Base-by-base conservation (phyloP, 2,329 filamentous ascomycete genomes). In the Domatiomyces catenatus region DNA sequence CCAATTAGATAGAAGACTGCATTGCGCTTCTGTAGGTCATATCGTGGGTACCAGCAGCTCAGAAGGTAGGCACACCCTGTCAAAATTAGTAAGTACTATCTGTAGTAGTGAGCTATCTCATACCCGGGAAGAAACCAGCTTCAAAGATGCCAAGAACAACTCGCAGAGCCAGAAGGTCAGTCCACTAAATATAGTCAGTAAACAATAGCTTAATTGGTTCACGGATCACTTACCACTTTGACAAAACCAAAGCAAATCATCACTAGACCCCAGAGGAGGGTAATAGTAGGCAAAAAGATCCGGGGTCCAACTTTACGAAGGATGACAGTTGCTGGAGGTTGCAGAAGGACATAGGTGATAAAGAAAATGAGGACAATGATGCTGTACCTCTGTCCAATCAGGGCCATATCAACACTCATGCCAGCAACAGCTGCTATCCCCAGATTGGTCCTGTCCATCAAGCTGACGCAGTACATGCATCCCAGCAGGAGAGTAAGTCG, bases 361-460 rank as follows among this genome's bases (percentile, higher is more conserved):
- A 86, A 87, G 69, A 87, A 87, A 60, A 86, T 72, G 36, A 86
- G 70, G 2, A 82, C 82, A 51, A 83, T 74, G 59, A 86, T 75
- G n/a, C 77, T 73, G 55, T 65, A 67, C 52, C 63, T 59, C n/a
- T 58, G 47, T 2, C 43, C 51, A 22, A 51, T 54, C 10, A 60
- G 49, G 28, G 43, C 43, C 17, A 60, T 50, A 47, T 60, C 58
- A 42, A 56, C 54, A 17, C 49, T 50, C 63, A 67, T 65, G 8
- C 62, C 85, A 15, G 85, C 84, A 62, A 90, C 82, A 44, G 77
- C 77, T 42, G 84, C 84, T 19, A 79, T 72, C n/a, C 77, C 78
- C 62, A 89, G 68, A 64, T 90, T 90, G 2, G 83, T 86, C 24
- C 86, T 74, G 62, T 92, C 86, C 79, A 90, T 85, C 54, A 90